Conservation (phyloP, 1,284 basidiomycete species). For the Ustilago esculenta region DNA sequence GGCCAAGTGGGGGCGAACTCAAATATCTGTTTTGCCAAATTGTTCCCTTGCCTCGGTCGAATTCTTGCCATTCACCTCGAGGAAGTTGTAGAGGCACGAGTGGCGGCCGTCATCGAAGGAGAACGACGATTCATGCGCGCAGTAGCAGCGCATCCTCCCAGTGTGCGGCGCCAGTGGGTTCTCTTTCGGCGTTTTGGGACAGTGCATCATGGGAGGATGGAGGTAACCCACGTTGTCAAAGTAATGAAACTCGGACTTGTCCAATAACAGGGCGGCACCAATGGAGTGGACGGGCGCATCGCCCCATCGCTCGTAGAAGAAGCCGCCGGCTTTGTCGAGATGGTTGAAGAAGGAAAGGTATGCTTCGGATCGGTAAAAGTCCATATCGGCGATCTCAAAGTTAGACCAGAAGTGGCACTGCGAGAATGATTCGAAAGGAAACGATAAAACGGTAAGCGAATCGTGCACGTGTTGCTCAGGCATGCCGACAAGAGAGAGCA, state of each 20-base stretch:
- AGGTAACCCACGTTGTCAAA: conserved; percentile 63
- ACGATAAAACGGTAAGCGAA: no score
- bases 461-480: no score
- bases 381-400: conserved; percentile 76
- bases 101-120: conserved; percentile 26
- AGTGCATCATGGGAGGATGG: conserved; percentile 59
- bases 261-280: conserved; percentile 58
- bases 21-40: conserved; percentile 16
- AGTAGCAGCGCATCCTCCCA: conserved; percentile 28
- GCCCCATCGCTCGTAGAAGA: conserved; percentile 75
- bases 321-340: conserved; percentile 79
- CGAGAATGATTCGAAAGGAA: background rate
- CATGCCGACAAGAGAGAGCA: no score
- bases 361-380: conserved; percentile 81
- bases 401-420: conserved; percentile 76
- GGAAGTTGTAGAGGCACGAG: conserved; percentile 32
- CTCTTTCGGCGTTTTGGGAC: conserved; percentile 30
- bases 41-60: conserved; percentile 15
- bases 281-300: conserved; percentile 74
- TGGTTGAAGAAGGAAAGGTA: conserved; percentile 82
- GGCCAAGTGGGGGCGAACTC: background rate
- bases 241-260: conserved; percentile 52
- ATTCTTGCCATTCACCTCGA: conserved; percentile 26
- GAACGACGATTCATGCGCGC: conserved; percentile 39
- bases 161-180: conserved; percentile 26